A percentile compares a stretch with the other conserved stretches of the same genome.
Evolutionary conservation across 2,329 filamentous ascomycete species (phyloP).

Genomic region (Pseudogymnoascus sp.): DNA sequence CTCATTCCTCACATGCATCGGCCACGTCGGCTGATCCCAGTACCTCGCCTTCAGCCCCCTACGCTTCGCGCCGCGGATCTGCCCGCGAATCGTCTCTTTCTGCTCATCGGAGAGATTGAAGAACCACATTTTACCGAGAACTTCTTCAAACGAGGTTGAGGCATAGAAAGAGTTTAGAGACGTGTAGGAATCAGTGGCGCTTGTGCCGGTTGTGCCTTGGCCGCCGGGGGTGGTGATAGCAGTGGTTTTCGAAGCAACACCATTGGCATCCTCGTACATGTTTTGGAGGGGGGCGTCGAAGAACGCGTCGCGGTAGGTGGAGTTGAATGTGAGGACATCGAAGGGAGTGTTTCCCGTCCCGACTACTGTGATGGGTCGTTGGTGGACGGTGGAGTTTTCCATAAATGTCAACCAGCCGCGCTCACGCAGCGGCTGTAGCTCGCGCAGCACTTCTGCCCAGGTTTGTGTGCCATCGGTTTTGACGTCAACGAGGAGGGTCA

Average conservation of each 20-base stretch:
- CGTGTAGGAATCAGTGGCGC: slow-evolving; percentile 37
- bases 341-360: slow-evolving; percentile 61
- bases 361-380: slow-evolving; percentile 60
- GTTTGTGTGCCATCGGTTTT: slow-evolving; percentile 52
- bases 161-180: slow-evolving; percentile 60
- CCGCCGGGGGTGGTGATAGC: slow-evolving; percentile 21
- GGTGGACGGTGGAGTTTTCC: slow-evolving; percentile 43
- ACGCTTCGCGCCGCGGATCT: slow-evolving; percentile 43
- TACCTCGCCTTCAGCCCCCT: slow-evolving; percentile 52
- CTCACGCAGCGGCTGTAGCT: slow-evolving; percentile 54
- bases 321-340: slow-evolving; percentile 46
- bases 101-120: slow-evolving; percentile 42
- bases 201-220: slow-evolving; percentile 40
- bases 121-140: slow-evolving; percentile 44
- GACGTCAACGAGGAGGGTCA: slow-evolving; percentile 63
- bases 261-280: slow-evolving; percentile 30
- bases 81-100: slow-evolving; percentile 37
- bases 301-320: slow-evolving; percentile 54
- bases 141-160: slow-evolving; percentile 48
- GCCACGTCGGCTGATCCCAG: slow-evolving; percentile 56
- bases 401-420: slow-evolving; percentile 52
- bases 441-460: slow-evolving; percentile 46
- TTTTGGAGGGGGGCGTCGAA: slow-evolving; percentile 57
- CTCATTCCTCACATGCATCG: slow-evolving; percentile 45
- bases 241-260: slow-evolving; percentile 18